phyloP scores from a whole-genome alignment of 2,329 filamentous ascomycete species.

The Fusarium agapanthi region DNA sequence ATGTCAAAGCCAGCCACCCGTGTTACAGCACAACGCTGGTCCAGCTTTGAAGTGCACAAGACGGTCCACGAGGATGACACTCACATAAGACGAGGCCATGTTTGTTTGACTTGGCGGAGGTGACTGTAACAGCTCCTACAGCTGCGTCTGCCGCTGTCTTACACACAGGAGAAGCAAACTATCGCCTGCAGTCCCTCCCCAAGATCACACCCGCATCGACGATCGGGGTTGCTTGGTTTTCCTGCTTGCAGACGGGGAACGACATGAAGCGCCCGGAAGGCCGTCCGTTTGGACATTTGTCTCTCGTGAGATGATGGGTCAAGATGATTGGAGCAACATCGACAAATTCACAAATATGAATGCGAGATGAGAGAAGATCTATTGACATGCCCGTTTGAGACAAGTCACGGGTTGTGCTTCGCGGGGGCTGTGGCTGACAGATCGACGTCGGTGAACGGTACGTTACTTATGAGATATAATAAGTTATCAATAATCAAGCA shows the following conservation, averaged over 20 bases:
- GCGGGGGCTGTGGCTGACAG: slow-evolving; percentile 36
- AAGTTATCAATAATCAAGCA: neutral
- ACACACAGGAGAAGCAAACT: slow-evolving; percentile 15
- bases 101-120: slow-evolving; percentile 19
- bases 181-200: slow-evolving; percentile 18
- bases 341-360: neutral
- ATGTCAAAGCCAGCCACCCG: slow-evolving; percentile 2
- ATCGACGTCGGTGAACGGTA: slow-evolving; percentile 21
- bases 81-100: slow-evolving; percentile 12
- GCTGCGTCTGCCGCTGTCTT: slow-evolving; percentile 10
- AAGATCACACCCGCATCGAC: slow-evolving; percentile 11
- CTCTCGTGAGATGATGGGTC: slow-evolving; percentile 5
- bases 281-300: slow-evolving; percentile 16
- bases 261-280: slow-evolving; percentile 32
- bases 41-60: slow-evolving; percentile 15
- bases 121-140: neutral
- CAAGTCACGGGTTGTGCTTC: slow-evolving; percentile 35
- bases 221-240: slow-evolving; percentile 23
- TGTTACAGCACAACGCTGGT: slow-evolving; percentile 1
- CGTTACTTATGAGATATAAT: slow-evolving; percentile 2
- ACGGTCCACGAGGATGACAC: slow-evolving; percentile 16
- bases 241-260: slow-evolving; percentile 11
- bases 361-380: slow-evolving; percentile 26
- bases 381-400: slow-evolving; percentile 23
- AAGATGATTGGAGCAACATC: slow-evolving; percentile 24